Conservation (phyloP, 345 rosid species). For the Capsella bursapastoris region DNA sequence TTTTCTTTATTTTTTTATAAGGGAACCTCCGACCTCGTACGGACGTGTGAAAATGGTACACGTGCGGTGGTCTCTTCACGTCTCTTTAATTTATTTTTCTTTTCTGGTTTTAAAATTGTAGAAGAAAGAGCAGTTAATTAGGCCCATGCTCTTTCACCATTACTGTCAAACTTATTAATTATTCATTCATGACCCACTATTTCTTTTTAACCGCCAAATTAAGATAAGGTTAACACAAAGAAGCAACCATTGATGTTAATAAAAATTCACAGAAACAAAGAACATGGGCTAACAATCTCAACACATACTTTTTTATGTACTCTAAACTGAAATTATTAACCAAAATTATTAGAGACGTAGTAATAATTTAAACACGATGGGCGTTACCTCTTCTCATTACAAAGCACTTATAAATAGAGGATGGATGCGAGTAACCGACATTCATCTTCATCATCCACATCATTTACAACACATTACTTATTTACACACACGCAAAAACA, state of each 20-base stretch:
- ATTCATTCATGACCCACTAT: conserved; percentile 5
- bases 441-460: conserved; percentile 3
- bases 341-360: no score
- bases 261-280: conserved; percentile 13
- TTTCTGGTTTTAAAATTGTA: no score
- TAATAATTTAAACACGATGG: background rate
- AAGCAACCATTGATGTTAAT: no score
- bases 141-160: conserved; percentile 36
- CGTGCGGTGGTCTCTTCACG: conserved; percentile 31
- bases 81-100: conserved; percentile 7
- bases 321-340: background rate
- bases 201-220: conserved; percentile 12
- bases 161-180: background rate
- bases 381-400: background rate
- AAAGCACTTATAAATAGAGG: conserved; percentile 30
- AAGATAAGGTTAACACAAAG: no score
- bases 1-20: background rate
- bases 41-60: conserved; percentile 35
- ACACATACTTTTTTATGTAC: background rate
- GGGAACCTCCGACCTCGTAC: background rate
- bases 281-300: conserved; percentile 14
- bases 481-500: background rate
- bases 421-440: conserved; percentile 11
- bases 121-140: background rate
- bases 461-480: background rate